Evolutionary conservation across 2,329 filamentous ascomycete genomes (phyloP), one percentile per base, ranked within the genome.

Genomic region (Penicillium oxalicum): DNA sequence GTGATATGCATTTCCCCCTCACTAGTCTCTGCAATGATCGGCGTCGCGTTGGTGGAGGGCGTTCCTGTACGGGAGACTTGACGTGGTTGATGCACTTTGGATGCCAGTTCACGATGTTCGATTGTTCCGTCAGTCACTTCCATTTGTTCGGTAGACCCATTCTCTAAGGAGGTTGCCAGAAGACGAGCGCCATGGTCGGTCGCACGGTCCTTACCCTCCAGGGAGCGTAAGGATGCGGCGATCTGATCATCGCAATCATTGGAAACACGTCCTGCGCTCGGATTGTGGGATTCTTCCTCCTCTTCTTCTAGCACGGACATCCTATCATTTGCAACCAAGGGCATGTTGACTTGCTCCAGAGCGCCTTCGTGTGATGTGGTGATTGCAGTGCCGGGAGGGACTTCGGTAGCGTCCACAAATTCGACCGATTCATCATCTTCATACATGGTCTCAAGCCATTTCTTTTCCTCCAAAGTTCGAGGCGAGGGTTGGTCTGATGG

Each of bases 391-490:
- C 54, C 52, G 40, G 53, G 51, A 36, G 58, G 43, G 5, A 47
- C 41, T 41, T 60, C 57, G 9, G 48, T 47, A 38, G 55, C 51
- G 47, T 59, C 58, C 34, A 60, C 57, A 37, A 47, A 60, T 11
- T 61, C 58, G 9, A 52, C 51, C 1, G 50, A 57, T 47, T 63
- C 67, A 35, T 65, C 61, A 49, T 65, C 62, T 49, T 70, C 68
- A 44, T 67, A 66, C 68, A 69, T 70, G 29, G 67, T 68, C 40
- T 68, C 67, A 33, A 70, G 53, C 8, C 59, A 59, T 44, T 55
- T 56, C 44, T 59, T 63, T 53, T 68, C 61, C 51, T 66, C 62
- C 5, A 58, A 60, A 9, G 57, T 37, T 9, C 57, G 60, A 9
- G 61, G 58, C 7, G 63, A 61, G 12, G 58, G 53, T 27, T 56